Evolutionary conservation across 768 basidiomycete genomes (phyloP).

Genomic region (Panus rudis): DNA sequence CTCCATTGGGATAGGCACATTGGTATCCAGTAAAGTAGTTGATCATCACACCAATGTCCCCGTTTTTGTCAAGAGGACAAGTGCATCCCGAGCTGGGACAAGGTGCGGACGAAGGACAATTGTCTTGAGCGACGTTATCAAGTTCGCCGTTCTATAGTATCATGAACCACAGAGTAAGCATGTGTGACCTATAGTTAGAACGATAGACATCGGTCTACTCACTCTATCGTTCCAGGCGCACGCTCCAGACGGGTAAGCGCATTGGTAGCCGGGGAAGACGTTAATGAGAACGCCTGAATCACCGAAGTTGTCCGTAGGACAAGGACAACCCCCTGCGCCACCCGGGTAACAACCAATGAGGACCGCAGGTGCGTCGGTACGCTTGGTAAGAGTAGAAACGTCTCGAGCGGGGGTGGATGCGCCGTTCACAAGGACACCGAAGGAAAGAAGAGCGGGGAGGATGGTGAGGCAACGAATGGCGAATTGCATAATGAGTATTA

Average conservation of each 20-base stretch:
- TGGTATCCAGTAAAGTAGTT: slow-evolving; percentile 20
- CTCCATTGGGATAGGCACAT: slow-evolving; percentile 14
- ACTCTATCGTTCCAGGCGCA: slow-evolving; percentile 18
- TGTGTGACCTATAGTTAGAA: not conserved
- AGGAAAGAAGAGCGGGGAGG: not conserved
- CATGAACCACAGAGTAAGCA: not conserved
- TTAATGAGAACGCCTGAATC: slow-evolving; percentile 17
- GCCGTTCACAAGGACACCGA: not conserved
- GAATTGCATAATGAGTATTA: no score
- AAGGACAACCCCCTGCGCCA: slow-evolving; percentile 14
- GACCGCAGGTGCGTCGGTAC: not conserved
- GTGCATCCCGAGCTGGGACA: slow-evolving; percentile 12
- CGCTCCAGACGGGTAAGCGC: slow-evolving; percentile 14
- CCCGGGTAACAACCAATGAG: slow-evolving; percentile 11
- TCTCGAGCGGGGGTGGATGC: not conserved
- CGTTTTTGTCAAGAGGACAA: slow-evolving; percentile 14
- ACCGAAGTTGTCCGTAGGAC: slow-evolving; percentile 13
- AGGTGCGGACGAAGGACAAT: slow-evolving; percentile 12
- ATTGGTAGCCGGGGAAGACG: slow-evolving; percentile 16
- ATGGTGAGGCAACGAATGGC: no score
- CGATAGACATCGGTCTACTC: not conserved
- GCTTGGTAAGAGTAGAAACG: not conserved
- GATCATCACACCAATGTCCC: slow-evolving; percentile 14
- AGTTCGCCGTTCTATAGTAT: slow-evolving; percentile 9
- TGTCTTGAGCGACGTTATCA: slow-evolving; percentile 13